phyloP scores from a whole-genome alignment of 2,329 filamentous ascomycete species.

The Claviceps africana region DNA sequence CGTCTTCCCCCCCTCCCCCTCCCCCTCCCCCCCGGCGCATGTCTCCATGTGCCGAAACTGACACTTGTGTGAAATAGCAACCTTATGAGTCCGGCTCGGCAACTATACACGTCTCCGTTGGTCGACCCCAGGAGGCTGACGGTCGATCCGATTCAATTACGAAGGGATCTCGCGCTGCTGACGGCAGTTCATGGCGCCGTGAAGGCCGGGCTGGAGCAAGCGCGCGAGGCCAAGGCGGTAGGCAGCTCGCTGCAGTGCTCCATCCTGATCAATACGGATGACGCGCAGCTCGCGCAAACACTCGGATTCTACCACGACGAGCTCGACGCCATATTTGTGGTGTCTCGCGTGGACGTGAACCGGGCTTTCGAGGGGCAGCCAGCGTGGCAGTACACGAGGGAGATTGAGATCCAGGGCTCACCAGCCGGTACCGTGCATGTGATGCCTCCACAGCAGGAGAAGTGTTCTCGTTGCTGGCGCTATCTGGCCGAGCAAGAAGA shows the following conservation, averaged over 20 bases:
- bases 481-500: slow-evolving; percentile 58
- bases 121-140: slow-evolving; percentile 26
- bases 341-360: slow-evolving; percentile 46
- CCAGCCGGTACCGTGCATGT: slow-evolving; percentile 26
- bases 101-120: slow-evolving; percentile 32
- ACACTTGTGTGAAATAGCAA: slow-evolving; percentile 9
- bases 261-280: slow-evolving; percentile 41
- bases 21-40: slow-evolving; percentile 6
- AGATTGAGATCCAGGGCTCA: slow-evolving; percentile 26
- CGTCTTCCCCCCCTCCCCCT: neutral
- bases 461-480: slow-evolving; percentile 84
- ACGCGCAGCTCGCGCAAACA: slow-evolving; percentile 17
- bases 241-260: slow-evolving; percentile 71
- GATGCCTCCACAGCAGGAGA: slow-evolving; percentile 39
- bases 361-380: slow-evolving; percentile 13
- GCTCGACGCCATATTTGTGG: slow-evolving; percentile 52
- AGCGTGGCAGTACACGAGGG: slow-evolving; percentile 28
- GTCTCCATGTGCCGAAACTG: neutral
- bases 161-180: slow-evolving; percentile 31
- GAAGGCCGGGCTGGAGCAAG: slow-evolving; percentile 62
- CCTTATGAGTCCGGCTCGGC: slow-evolving; percentile 27
- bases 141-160: slow-evolving; percentile 24
- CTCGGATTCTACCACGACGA: slow-evolving; percentile 33
- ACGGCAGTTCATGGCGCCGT: slow-evolving; percentile 48
- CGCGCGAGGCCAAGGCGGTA: slow-evolving; percentile 55